Percentiles rank a stretch among this genome's conserved stretches.
phyloP scores from a whole-genome alignment of 129 eudicot species.

The Apium graveolens region DNA sequence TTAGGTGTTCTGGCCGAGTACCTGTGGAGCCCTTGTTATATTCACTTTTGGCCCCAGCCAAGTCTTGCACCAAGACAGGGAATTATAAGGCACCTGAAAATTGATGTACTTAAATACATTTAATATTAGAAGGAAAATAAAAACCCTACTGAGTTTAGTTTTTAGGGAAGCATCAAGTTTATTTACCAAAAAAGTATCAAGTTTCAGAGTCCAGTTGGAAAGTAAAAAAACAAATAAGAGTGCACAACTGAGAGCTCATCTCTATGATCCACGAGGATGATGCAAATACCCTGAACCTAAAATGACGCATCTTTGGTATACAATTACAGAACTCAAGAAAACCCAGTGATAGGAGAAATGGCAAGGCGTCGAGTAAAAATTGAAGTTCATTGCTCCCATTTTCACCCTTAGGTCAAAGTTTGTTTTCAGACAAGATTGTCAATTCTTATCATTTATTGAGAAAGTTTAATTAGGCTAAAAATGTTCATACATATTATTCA shows the following conservation, averaged over 20 bases:
- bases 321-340: not conserved
- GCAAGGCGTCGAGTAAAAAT: not conserved
- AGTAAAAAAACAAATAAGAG: not conserved
- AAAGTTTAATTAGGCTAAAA: not conserved
- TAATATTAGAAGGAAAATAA: constrained; percentile 7
- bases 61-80: constrained; percentile 96
- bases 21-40: constrained; percentile 98
- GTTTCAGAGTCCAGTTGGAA: not conserved
- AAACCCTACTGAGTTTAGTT: not conserved
- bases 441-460: not conserved
- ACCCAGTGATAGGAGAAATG: not conserved
- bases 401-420: not conserved
- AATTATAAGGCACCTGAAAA: constrained; percentile 78
- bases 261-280: not conserved
- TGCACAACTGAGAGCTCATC: not conserved
- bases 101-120: constrained; percentile 7
- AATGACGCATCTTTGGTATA: not conserved
- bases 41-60: constrained; percentile 95
- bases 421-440: not conserved
- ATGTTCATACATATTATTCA: not conserved
- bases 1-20: constrained; percentile 14
- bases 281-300: not conserved
- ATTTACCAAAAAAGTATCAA: too few relatives aligned
- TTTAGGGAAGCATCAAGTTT: not conserved
- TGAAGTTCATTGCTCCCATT: not conserved